Base-by-base conservation (phyloP, 2,329 filamentous ascomycete genomes). In the Diaporthe sp. region DNA sequence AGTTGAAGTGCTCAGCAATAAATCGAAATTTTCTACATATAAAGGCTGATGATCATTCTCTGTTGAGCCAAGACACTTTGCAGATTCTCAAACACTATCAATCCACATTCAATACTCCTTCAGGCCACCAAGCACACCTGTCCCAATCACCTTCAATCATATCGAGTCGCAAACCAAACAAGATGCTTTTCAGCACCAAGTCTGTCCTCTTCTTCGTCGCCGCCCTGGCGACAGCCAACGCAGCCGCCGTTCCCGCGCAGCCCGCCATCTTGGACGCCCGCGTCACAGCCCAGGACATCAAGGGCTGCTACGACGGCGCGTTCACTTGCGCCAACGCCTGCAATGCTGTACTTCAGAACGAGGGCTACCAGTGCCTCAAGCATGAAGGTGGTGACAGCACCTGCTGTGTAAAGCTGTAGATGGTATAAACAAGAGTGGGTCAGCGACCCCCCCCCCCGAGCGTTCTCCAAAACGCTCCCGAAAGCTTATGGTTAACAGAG, bases 371-470 rank as follows among this genome's bases (percentile, higher is more conserved):
- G 61, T 65, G 61, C 19, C 61, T 65, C 27, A 4, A 50, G 27
- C 39, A 50, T 13, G 19, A 13, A 9, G 61, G 61, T 30, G 61
- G 61, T 25, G 22, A 30, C 9, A 2, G 17, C 25, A 27, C 13
- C 25, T 65, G 61, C 61, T 65, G 61, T 35, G 61, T 65, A 5
- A 65, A 65, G 61, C 61, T 65, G 8, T 65, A 50, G 6, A 65
- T 65, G 17, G 13, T 10, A n/a, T 7, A 19, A 10, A 5, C 4
- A 35, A 35, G 19, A n/a, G 44, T 25, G 19, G 12, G 42, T 50
- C 8, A n/a, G 19, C 19, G 27, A 10, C 39, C 25, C 2, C 39
- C 39, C 32, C 27, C 39, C 39, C 32, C 27, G 17, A 19, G 12
- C 10, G 3, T 13, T 12, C 2, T n/a, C 22, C 22, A 17, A n/a